Base-by-base conservation (phyloP, 2,329 filamentous ascomycete genomes). In the Macrophomina tecta region DNA sequence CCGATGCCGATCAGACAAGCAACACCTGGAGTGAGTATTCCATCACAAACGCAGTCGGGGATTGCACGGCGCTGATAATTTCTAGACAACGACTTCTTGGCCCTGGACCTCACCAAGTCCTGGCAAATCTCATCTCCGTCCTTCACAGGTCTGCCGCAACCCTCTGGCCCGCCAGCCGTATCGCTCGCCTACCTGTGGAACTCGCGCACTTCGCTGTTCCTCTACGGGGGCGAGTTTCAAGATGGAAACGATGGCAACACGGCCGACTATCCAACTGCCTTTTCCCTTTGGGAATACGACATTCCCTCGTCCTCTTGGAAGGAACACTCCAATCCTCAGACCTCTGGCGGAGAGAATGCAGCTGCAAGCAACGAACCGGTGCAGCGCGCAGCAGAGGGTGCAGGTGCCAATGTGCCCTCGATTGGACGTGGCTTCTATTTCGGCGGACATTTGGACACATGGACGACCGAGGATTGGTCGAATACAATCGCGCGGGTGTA, bases 361-460 rank as follows among this genome's bases (percentile, higher is more conserved):
- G 86, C 87, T 28, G 79, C 79, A 0, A 85, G 81, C 9, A 83
- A 83, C 23, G 78, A 84, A 23, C 78, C 85, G 0, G 83, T 94
- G 2, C 88, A 93, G 73, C 83, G 91, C 53, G 85, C 90, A 2
- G 90, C 90, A 1, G 91, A 94, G 75, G 91, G 91, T 6, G 90
- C 91, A 11, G 90, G 90, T 0, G 78, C 91, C 14, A 90, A 87
- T 34, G 87, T 93, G 0, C 87, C 90, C 0, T 86, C 89, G 64
- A 79, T 93, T 0, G 90, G 90, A 0, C 79, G 90, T 55, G 91
- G 89, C 38, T 94, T 88, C 83, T 94, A 92, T 75, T 94, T 94
- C 77, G 91, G 90, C 32, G 91, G 91, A 0, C 91, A 93, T 76
- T 80, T 91, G 5, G 91, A 94, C 74, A 82, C 81, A 32, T 85